Percentiles rank a stretch among this genome's conserved stretches.
These are phyloP conservation scores for Penicillium sp. DNA, from an alignment of 2,329 filamentous ascomycete species.

Conservation along the genomic window DNA sequence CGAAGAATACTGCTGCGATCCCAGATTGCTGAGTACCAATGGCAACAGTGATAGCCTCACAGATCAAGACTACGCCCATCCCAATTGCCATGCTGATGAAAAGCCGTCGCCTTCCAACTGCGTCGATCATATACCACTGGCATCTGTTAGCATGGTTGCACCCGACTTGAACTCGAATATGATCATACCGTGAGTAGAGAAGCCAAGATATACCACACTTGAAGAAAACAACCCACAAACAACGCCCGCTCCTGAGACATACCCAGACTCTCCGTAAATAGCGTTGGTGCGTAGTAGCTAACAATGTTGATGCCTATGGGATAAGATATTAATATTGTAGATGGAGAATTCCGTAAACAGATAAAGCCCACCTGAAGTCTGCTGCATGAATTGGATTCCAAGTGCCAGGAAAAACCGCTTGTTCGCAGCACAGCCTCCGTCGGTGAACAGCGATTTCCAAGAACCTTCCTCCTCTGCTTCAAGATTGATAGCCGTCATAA, in stretches of 20 bases:
- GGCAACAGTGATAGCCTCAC: conserved; percentile 23
- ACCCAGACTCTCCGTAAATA: conserved; percentile 25
- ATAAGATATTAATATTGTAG: neutral
- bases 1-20: conserved; percentile 23
- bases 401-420: conserved; percentile 18
- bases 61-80: conserved; percentile 25
- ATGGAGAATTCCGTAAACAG: neutral
- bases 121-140: conserved; percentile 18
- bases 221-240: conserved; percentile 27
- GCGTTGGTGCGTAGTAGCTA: conserved; percentile 26
- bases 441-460: conserved; percentile 16
- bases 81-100: conserved; percentile 17
- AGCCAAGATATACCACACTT: conserved; percentile 30
- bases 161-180: neutral
- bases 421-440: conserved; percentile 13
- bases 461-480: conserved; percentile 15
- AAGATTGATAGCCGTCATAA: conserved; percentile 8
- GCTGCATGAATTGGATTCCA: conserved; percentile 25
- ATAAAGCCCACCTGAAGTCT: conserved; percentile 22
- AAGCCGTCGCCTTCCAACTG: conserved; percentile 11
- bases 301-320: conserved; percentile 21
- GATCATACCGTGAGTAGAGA: conserved; percentile 28
- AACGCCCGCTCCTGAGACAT: conserved; percentile 24
- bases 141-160: neutral
- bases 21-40: conserved; percentile 13